Conservation (phyloP, 768 basidiomycete species). For the Boletellus emodensis region DNA sequence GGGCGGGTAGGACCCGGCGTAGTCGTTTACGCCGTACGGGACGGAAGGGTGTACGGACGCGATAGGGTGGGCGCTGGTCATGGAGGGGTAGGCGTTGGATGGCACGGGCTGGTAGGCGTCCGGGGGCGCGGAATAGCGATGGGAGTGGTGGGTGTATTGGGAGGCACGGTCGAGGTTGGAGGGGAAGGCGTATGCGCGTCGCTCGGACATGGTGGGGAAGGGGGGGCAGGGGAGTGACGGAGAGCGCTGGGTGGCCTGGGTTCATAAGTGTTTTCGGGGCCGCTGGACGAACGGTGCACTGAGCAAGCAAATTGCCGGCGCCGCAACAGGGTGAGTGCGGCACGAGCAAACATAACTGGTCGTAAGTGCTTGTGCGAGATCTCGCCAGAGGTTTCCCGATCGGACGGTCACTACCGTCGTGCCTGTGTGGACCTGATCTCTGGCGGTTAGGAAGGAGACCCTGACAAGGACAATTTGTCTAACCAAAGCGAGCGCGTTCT, state of each 20-base stretch:
- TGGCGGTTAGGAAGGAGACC: conserved; percentile 20
- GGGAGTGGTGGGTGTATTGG: conserved; percentile 24
- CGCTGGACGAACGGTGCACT: conserved; percentile 26
- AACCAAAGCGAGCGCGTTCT: conserved; percentile 31
- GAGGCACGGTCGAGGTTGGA: conserved; percentile 8
- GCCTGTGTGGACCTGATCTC: conserved; percentile 33
- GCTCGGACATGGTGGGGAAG: conserved; percentile 23
- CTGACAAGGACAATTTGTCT: conserved; percentile 24
- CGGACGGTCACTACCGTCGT: conserved; percentile 22
- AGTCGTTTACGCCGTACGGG: conserved; percentile 23
- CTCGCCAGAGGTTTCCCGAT: conserved; percentile 24
- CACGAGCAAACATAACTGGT: conserved; percentile 27
- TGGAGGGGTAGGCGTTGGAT: conserved; percentile 17
- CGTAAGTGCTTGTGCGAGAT: conserved; percentile 30
- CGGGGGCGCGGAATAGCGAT: conserved; percentile 24
- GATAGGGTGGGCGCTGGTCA: conserved; percentile 18
- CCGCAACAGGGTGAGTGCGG: conserved; percentile 29
- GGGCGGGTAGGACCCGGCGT: conserved; percentile 15
- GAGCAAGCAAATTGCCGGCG: conserved; percentile 31
- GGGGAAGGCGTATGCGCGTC: conserved; percentile 30
- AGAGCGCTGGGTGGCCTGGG: conserved; percentile 15
- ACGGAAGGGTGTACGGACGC: conserved; percentile 16
- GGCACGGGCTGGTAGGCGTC: conserved; percentile 18
- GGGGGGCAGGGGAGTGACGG: conserved; percentile 4
- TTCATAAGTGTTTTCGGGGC: conserved; percentile 35